Evolutionary conservation across 1,139 yeast genomes (phyloP).

Genomic region (Suhomyces choctaworum): DNA sequence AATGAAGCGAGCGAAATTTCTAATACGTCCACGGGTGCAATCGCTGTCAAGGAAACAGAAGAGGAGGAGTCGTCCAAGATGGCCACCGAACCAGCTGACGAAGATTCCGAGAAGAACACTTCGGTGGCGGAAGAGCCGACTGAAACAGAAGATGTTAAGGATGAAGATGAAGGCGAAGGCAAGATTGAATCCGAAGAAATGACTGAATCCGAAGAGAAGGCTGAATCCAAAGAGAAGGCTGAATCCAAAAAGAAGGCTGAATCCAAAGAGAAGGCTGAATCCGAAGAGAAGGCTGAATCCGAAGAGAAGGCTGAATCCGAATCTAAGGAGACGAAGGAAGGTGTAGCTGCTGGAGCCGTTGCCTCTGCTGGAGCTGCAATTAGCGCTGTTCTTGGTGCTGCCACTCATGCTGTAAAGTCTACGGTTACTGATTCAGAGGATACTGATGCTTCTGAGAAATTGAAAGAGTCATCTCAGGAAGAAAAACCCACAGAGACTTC

Average conservation of each 20-base stretch:
- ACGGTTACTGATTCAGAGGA: constrained; percentile 1
- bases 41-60: constrained; percentile 3
- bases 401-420: constrained; percentile 14
- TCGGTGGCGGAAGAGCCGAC: not conserved
- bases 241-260: constrained; percentile 5
- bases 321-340: not conserved
- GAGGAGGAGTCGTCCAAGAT: too few relatives aligned
- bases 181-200: constrained; percentile 4
- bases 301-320: constrained; percentile 3
- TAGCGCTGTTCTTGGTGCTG: constrained; percentile 14
- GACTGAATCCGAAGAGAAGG: too few relatives aligned
- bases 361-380: constrained; percentile 13
- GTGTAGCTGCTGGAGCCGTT: not conserved
- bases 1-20: constrained; percentile 9
- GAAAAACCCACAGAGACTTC: too few relatives aligned
- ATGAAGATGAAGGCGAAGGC: constrained; percentile 6
- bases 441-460: too few relatives aligned
- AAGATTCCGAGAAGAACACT: not conserved
- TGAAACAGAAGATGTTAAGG: constrained; percentile 6
- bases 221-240: too few relatives aligned
- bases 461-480: too few relatives aligned
- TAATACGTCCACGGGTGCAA: constrained; percentile 1
- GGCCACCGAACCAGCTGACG: too few relatives aligned
- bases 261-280: too few relatives aligned
- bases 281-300: too few relatives aligned